These are phyloP conservation scores for Cicer cuneatum DNA, from an alignment of 306 rosid species.

Conservation along the genomic window DNA sequence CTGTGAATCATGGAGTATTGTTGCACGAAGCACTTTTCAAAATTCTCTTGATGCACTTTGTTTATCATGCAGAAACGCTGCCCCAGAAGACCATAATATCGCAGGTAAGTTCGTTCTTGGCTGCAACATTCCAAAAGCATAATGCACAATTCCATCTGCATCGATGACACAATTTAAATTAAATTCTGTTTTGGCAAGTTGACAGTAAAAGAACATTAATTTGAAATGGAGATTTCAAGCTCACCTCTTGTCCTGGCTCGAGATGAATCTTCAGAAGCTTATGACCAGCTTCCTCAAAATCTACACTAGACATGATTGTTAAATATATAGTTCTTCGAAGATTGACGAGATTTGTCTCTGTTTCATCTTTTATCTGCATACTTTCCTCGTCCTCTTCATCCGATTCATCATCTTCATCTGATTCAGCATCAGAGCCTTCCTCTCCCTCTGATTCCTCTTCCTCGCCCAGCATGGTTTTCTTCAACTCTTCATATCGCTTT, in stretches of 20 bases:
- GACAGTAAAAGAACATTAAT: constrained; percentile 35
- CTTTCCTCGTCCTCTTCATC: constrained; percentile 76
- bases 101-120: constrained; percentile 85
- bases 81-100: constrained; percentile 90
- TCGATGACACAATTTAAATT: constrained; percentile 28
- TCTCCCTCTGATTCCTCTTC: constrained; percentile 90
- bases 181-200: not conserved
- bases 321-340: constrained; percentile 89
- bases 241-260: constrained; percentile 98
- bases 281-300: constrained; percentile 99
- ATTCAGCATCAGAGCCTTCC: constrained; percentile 69
- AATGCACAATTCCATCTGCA: constrained; percentile 79
- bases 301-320: constrained; percentile 95
- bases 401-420: constrained; percentile 66
- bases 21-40: constrained; percentile 90
- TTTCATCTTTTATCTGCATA: constrained; percentile 86
- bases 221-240: constrained; percentile 34
- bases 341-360: constrained; percentile 91
- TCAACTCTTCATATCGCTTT: constrained; percentile 81
- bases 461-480: constrained; percentile 85
- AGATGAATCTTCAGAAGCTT: constrained; percentile 93
- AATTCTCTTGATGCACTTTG: constrained; percentile 86
- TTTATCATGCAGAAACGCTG: constrained; percentile 91
- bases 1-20: constrained; percentile 91
- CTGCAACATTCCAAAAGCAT: constrained; percentile 95